These are phyloP conservation scores for Trametes maxima DNA, from an alignment of 768 basidiomycete genomes.

Conservation along the genomic window DNA sequence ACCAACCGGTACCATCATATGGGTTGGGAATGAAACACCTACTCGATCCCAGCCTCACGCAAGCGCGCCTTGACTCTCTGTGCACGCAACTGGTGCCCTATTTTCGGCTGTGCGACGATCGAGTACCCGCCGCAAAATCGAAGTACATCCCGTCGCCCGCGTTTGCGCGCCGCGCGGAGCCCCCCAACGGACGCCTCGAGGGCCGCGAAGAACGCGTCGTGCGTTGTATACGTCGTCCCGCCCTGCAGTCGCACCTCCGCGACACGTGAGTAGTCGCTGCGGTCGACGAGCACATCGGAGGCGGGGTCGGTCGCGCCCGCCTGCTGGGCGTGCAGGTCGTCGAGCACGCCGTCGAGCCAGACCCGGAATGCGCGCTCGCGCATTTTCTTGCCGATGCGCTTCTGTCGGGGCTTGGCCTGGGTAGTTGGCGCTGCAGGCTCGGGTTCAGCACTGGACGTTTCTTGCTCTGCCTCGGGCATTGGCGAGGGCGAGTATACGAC, in stretches of 20 bases:
- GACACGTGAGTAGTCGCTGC: not conserved
- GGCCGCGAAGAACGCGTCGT: constrained; percentile 5
- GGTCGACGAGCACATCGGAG: not conserved
- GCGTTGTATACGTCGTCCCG: constrained; percentile 9
- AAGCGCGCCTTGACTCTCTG: not conserved
- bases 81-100: not conserved
- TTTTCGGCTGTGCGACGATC: constrained; percentile 16
- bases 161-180: not conserved
- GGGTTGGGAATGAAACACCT: too few relatives aligned
- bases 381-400: constrained; percentile 3
- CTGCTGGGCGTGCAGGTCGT: not conserved
- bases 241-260: not conserved
- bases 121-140: constrained; percentile 12
- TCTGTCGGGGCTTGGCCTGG: not conserved
- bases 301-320: not conserved
- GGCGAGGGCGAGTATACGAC: not conserved
- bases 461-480: not conserved
- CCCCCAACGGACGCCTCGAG: not conserved
- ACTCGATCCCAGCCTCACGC: constrained; percentile 1
- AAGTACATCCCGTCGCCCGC: not conserved
- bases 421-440: not conserved
- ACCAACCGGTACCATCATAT: too few relatives aligned
- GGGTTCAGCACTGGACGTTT: not conserved
- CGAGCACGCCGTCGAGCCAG: constrained; percentile 2
- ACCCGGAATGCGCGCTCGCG: constrained; percentile 1